A percentile compares a stretch with the other conserved stretches of the same genome.
phyloP scores from a whole-genome alignment of 1,139 yeast genomes.

The Taphrina sp. region DNA sequence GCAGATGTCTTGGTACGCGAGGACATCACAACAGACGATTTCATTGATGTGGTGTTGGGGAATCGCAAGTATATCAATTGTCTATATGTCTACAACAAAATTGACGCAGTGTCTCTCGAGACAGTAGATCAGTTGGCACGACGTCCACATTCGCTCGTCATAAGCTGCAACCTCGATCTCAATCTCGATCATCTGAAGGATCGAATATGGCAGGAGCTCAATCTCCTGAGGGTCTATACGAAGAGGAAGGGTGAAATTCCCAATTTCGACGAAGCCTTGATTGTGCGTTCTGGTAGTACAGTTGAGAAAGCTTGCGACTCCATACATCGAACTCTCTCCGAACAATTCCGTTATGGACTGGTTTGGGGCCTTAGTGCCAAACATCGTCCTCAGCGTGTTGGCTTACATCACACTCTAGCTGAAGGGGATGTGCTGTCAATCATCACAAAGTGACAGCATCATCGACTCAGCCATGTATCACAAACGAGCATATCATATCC shows the following conservation, averaged over 20 bases:
- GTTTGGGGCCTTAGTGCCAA: constrained; percentile 97
- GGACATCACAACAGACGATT: constrained; percentile 88
- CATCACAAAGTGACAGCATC: constrained; percentile 68
- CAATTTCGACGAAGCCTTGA: constrained; percentile 84
- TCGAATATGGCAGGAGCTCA: constrained; percentile 87
- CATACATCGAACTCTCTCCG: constrained; percentile 87
- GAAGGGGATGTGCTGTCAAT: constrained; percentile 95
- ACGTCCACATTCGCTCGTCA: constrained; percentile 86
- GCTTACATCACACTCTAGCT: constrained; percentile 73
- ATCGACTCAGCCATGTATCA: too few species aligned
- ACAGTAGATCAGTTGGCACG: constrained; percentile 91
- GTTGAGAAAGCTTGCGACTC: constrained; percentile 87
- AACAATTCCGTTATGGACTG: constrained; percentile 85
- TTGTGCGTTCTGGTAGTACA: constrained; percentile 72
- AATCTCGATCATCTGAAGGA: constrained; percentile 86
- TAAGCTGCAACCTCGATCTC: constrained; percentile 83
- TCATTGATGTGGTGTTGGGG: constrained; percentile 86
- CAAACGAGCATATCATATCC: too few species aligned
- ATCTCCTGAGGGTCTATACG: constrained; percentile 76
- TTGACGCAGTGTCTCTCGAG: constrained; percentile 91
- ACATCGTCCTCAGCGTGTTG: constrained; percentile 96
- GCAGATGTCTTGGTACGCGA: constrained; percentile 91
- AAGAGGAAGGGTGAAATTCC: constrained; percentile 76
- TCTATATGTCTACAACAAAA: constrained; percentile 88
- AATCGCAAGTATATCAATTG: constrained; percentile 84